A percentile compares a stretch with the other conserved stretches of the same genome.
Conservation (phyloP, 495 filamentous ascomycete genomes). For the Filosporella fistucella region DNA sequence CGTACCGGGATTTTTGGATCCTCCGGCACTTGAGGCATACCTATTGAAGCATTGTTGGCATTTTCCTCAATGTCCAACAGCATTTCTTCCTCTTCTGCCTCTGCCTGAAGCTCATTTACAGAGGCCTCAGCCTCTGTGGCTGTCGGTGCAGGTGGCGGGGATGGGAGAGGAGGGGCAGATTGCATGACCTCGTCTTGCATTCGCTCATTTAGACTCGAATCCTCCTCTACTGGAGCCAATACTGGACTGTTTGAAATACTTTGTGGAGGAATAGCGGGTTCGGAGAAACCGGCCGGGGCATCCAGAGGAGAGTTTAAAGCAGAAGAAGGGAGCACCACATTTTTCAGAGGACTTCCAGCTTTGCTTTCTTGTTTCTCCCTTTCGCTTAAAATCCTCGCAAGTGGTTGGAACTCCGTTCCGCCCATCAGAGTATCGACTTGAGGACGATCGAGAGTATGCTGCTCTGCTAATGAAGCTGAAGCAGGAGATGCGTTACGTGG, state of each 20-base stretch:
- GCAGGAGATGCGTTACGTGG: constrained; percentile 5
- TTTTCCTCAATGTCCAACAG: constrained; percentile 19
- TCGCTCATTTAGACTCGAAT: constrained; percentile 10
- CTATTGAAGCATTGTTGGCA: constrained; percentile 8
- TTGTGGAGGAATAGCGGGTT: not conserved
- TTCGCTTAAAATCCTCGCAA: constrained; percentile 3
- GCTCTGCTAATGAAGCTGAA: not conserved
- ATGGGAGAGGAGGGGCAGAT: constrained; percentile 7
- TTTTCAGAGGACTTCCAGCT: constrained; percentile 22
- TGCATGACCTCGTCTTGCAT: constrained; percentile 12
- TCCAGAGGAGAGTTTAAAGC: constrained; percentile 15
- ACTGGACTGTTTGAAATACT: not conserved
- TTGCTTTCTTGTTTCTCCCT: constrained; percentile 8
- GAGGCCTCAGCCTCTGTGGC: constrained; percentile 1
- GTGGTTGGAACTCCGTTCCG: constrained; percentile 3
- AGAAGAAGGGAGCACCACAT: constrained; percentile 19
- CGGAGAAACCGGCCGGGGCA: not conserved
- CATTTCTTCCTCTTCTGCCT: constrained; percentile 22
- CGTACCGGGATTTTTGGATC: not conserved
- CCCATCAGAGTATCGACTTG: constrained; percentile 3
- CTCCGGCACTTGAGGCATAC: not conserved
- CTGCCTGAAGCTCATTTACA: constrained; percentile 9
- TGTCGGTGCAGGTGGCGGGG: constrained; percentile 18
- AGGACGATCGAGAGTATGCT: constrained; percentile 19
- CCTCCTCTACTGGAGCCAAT: not conserved